These are phyloP conservation scores for Plasmodium billcollinsi DNA, from an alignment of 169 alveolate genomes.

Conservation along the genomic window DNA sequence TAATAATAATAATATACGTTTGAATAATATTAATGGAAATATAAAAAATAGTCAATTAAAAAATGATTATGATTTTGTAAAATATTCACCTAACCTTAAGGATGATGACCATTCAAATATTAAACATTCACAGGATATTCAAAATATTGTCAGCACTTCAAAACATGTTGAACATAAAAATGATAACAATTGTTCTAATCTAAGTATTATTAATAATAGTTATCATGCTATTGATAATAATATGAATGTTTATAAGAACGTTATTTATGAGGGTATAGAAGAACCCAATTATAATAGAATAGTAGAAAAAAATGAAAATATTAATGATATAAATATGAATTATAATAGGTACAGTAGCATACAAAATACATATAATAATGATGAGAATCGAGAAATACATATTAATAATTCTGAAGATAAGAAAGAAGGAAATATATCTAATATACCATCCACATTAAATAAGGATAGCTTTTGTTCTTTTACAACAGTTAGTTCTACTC, in stretches of 20 bases:
- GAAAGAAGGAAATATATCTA: not conserved
- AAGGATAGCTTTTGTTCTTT: not conserved
- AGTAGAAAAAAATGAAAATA: not conserved
- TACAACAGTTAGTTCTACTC: constrained; percentile 18
- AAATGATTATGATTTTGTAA: too few species aligned
- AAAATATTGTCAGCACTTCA: too few species aligned
- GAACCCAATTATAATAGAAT: not conserved
- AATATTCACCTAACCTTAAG: too few species aligned
- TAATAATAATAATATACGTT: not conserved
- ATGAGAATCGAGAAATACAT: too few species aligned
- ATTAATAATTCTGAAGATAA: not conserved
- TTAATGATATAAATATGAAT: not conserved
- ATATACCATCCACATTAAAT: not conserved
- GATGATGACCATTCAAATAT: too few species aligned
- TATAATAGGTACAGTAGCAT: not conserved
- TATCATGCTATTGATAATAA: not conserved
- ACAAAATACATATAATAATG: not conserved
- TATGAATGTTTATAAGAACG: not conserved
- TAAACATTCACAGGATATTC: too few species aligned
- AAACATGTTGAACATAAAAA: not conserved
- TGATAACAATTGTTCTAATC: not conserved
- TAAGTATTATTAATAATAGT: not conserved
- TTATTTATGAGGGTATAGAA: not conserved
- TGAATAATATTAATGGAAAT: not conserved
- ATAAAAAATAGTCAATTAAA: too few species aligned